Conservation (phyloP, 192 early-diverging fungal genomes). For the Paraglomus brasilianum region DNA sequence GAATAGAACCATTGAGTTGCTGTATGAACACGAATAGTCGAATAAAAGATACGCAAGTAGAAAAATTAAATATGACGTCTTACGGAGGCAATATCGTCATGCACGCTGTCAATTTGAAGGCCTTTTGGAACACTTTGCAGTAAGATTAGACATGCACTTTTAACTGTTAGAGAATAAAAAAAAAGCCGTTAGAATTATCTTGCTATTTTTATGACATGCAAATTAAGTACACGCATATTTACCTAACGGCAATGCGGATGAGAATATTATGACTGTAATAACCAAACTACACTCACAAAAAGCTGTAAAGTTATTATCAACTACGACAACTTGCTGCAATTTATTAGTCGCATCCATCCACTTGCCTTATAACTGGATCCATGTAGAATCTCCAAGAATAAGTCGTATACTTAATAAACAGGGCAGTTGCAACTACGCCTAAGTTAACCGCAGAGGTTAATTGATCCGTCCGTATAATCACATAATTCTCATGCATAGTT, state of each 20-base stretch:
- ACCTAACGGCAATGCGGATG: slow-evolving; percentile 48
- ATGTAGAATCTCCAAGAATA: slow-evolving; percentile 76
- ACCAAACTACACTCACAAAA: slow-evolving; percentile 40
- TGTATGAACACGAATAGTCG: neutral
- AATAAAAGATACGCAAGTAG: neutral
- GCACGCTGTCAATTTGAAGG: slow-evolving; percentile 65
- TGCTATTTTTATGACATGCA: no score
- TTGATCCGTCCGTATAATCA: no score
- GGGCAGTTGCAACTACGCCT: slow-evolving; percentile 80
- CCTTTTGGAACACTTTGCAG: slow-evolving; percentile 76
- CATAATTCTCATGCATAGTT: no score
- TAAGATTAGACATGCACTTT: slow-evolving; percentile 71
- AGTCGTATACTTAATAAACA: slow-evolving; percentile 72
- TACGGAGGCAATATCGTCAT: slow-evolving; percentile 57
- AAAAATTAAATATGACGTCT: neutral
- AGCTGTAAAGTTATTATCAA: neutral
- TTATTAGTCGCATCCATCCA: neutral
- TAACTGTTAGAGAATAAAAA: no score
- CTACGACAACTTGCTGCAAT: no score
- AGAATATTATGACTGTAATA: slow-evolving; percentile 63
- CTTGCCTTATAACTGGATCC: slow-evolving; percentile 77
- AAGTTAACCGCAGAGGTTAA: no score
- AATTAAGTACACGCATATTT: slow-evolving; percentile 18
- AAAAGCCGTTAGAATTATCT: no score
- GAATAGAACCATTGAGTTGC: neutral